phyloP scores from a whole-genome alignment of 768 basidiomycete species.

The Glaciozyma martinii region DNA sequence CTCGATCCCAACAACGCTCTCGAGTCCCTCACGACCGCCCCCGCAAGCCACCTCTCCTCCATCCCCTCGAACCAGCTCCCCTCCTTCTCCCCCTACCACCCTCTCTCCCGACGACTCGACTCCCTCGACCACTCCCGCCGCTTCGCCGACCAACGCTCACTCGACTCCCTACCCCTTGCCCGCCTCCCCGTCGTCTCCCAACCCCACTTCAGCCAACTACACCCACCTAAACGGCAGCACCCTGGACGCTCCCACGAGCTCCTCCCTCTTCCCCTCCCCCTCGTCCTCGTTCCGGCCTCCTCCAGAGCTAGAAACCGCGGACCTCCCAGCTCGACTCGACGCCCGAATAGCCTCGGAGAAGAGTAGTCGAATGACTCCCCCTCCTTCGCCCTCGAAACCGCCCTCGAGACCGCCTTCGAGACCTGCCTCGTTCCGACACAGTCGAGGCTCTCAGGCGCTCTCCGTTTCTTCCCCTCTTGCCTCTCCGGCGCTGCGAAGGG shows the following conservation, averaged over 20 bases:
- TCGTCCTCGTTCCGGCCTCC: constrained; percentile 1
- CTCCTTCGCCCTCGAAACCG: background rate
- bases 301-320: background rate
- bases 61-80: background rate
- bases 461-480: too few species aligned
- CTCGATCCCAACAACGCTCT: background rate
- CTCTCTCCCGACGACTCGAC: too few species aligned
- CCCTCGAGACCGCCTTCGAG: constrained; percentile 1
- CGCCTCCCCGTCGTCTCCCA: too few species aligned
- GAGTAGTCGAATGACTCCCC: background rate
- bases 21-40: background rate
- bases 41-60: background rate
- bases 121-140: too few species aligned
- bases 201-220: background rate
- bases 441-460: too few species aligned
- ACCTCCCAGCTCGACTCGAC: too few species aligned
- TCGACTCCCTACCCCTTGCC: background rate
- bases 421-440: background rate
- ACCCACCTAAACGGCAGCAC: background rate
- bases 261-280: background rate
- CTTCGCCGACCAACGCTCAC: background rate
- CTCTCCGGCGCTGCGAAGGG: background rate
- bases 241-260: background rate
- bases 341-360: background rate
- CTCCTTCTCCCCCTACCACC: background rate